phyloP scores from a whole-genome alignment of 192 early-diverging fungal genomes.

The Fimicolochytrium jonesii region DNA sequence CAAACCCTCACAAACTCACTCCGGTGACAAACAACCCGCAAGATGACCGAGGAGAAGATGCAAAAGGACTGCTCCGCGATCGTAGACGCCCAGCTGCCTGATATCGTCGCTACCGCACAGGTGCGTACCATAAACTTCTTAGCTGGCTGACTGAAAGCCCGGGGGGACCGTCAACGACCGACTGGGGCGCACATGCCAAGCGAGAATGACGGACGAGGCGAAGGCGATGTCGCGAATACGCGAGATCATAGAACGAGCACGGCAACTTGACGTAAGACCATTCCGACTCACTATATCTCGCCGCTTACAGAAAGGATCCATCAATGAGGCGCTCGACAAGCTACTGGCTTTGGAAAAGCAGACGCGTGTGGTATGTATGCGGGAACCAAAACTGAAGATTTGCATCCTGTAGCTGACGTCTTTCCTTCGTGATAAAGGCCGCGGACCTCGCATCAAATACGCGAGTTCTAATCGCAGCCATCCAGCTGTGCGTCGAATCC shows the following conservation, averaged over 20 bases:
- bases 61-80: constrained; percentile 85
- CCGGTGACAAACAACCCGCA: too few relatives aligned
- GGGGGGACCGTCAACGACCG: too few relatives aligned
- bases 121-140: constrained; percentile 26
- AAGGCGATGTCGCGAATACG: too few relatives aligned
- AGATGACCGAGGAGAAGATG: constrained; percentile 63
- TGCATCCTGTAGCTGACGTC: not conserved
- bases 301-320: too few relatives aligned
- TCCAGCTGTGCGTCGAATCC: constrained; percentile 67
- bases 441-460: constrained; percentile 87
- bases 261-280: too few relatives aligned
- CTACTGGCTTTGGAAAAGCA: constrained; percentile 89
- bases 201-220: too few relatives aligned
- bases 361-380: constrained; percentile 83
- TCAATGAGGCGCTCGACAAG: constrained; percentile 86
- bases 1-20: too few relatives aligned
- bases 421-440: constrained; percentile 41
- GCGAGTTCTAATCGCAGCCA: constrained; percentile 75
- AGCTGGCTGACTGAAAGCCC: not conserved
- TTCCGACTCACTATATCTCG: too few relatives aligned
- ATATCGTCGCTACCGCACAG: constrained; percentile 66
- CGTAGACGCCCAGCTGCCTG: constrained; percentile 73
- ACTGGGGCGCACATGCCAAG: too few relatives aligned
- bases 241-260: too few relatives aligned
- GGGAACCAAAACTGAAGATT: not conserved